These are phyloP conservation scores for Schizophyllum amplum DNA, from an alignment of 1,284 basidiomycete genomes.

Conservation along the genomic window DNA sequence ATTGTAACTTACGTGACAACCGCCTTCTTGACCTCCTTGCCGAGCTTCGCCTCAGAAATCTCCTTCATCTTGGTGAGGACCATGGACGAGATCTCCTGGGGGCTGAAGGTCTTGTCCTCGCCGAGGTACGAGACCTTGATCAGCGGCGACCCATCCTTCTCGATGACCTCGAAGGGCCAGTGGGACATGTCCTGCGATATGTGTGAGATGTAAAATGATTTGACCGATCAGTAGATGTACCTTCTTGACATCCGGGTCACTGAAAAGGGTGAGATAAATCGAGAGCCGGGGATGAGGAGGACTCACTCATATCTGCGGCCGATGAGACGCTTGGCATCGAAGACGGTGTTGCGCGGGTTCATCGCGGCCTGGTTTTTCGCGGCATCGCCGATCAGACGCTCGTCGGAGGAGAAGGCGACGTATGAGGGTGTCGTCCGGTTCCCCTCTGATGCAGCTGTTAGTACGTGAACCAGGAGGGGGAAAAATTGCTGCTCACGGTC, in stretches of 20 bases:
- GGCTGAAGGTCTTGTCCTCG: slow-evolving; percentile 93
- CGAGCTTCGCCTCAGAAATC: slow-evolving; percentile 97
- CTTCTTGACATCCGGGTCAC: slow-evolving; percentile 84
- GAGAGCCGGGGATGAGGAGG: background rate
- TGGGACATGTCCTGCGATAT: slow-evolving; percentile 68
- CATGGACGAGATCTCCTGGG: slow-evolving; percentile 98
- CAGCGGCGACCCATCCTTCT: slow-evolving; percentile 91
- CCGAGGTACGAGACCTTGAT: slow-evolving; percentile 93
- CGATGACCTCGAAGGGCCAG: slow-evolving; percentile 94
- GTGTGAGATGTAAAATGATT: slow-evolving; percentile 5
- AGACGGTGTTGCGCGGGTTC: slow-evolving; percentile 95
- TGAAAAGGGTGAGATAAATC: slow-evolving; percentile 20
- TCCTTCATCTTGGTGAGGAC: slow-evolving; percentile 99
- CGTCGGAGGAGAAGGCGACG: slow-evolving; percentile 95
- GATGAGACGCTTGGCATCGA: slow-evolving; percentile 96
- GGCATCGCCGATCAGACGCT: slow-evolving; percentile 98
- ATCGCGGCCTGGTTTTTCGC: slow-evolving; percentile 97
- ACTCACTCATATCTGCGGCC: slow-evolving; percentile 90
- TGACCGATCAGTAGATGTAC: slow-evolving; percentile 25
- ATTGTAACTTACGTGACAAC: slow-evolving; percentile 70
- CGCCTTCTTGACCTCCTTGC: slow-evolving; percentile 91
- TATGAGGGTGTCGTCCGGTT: slow-evolving; percentile 99
- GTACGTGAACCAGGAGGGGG: slow-evolving; percentile 2
- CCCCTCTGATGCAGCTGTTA: slow-evolving; percentile 58
- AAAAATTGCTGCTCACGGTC: slow-evolving; percentile 57